Conservation (phyloP, 129 eudicot species). For the Deinandra increscens region DNA sequence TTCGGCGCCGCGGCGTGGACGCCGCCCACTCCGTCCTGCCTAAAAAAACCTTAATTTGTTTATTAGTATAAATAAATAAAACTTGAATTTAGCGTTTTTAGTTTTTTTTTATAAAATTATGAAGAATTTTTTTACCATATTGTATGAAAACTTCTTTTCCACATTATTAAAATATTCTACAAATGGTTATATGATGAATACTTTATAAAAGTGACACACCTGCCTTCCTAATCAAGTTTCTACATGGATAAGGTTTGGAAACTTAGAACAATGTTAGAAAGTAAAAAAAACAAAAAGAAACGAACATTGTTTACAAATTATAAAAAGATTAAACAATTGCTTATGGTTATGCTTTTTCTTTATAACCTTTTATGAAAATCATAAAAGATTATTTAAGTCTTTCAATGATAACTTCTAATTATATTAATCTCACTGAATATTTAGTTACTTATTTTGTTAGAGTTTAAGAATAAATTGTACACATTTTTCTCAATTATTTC, state of each 20-base stretch:
- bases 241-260: slow-evolving; percentile 3
- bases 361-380: neutral
- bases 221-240: slow-evolving; percentile 5
- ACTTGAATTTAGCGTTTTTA: neutral
- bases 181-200: neutral
- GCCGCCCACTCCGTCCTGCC: no score
- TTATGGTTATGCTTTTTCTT: neutral
- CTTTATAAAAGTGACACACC: neutral
- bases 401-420: neutral
- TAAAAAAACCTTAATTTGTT: no score
- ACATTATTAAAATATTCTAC: neutral
- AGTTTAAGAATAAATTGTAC: no score
- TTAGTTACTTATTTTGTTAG: no score
- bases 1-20: no score
- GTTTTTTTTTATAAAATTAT: no score
- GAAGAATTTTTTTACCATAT: no score
- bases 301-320: neutral
- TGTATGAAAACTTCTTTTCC: neutral
- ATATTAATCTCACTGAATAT: no score
- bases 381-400: neutral
- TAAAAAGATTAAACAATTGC: neutral
- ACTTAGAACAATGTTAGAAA: neutral
- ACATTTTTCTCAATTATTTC: no score
- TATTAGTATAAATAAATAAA: neutral
- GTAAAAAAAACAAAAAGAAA: neutral